phyloP scores from a whole-genome alignment of 176 grass and related monocot genomes.

The Eleusine indica region DNA sequence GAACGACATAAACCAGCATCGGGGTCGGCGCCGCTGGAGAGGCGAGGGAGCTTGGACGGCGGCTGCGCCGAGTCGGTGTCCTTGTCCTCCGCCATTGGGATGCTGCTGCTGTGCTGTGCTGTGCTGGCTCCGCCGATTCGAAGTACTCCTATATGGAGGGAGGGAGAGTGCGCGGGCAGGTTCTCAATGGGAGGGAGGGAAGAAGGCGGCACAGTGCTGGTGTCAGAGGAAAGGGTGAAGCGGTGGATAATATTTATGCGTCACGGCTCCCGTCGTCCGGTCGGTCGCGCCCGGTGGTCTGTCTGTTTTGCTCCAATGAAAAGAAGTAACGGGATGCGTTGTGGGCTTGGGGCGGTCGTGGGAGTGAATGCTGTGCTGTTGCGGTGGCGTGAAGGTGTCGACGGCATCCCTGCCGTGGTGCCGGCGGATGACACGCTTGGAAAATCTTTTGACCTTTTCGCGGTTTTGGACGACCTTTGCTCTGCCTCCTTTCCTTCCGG shows the following conservation, averaged over 20 bases:
- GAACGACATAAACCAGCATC: conserved; percentile 35
- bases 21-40: conserved; percentile 45
- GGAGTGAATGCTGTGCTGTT: conserved; percentile 27
- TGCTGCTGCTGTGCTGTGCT: not conserved
- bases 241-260: conserved; percentile 38
- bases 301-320: not conserved
- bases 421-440: conserved; percentile 38
- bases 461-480: not conserved
- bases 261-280: conserved; percentile 29
- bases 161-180: not conserved
- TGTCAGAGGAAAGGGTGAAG: conserved; percentile 33
- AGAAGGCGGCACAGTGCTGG: conserved; percentile 12
- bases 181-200: conserved; percentile 32
- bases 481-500: not conserved
- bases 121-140: conserved; percentile 9
- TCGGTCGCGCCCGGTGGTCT: not conserved
- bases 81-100: conserved; percentile 47
- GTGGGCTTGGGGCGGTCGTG: not conserved
- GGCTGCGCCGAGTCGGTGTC: conserved; percentile 56
- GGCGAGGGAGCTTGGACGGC: conserved; percentile 64
- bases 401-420: not conserved
- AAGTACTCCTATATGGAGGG: not conserved
- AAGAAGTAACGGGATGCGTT: not conserved
- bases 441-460: not conserved
- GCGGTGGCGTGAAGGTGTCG: conserved; percentile 30